A percentile compares a stretch with the other conserved stretches of the same genome.
Evolutionary conservation across 2,329 filamentous ascomycete genomes (phyloP).

Genomic region (Alternaria atra): DNA sequence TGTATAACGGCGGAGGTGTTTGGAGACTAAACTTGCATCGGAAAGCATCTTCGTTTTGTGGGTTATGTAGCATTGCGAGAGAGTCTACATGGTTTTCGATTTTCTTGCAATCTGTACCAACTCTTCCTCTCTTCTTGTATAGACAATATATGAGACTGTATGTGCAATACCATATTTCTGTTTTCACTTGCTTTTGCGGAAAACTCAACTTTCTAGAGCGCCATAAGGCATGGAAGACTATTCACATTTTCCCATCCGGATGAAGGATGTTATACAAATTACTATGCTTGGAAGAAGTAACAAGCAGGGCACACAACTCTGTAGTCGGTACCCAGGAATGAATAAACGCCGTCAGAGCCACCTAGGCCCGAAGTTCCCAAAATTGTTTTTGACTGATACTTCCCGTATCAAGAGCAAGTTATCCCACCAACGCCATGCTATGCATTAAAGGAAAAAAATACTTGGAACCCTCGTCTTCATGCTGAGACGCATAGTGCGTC

Average conservation of each 20-base stretch:
- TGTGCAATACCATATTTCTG: neutral
- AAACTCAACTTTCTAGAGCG: no score
- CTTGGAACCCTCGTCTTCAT: neutral
- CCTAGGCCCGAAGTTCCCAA: neutral
- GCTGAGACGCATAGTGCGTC: neutral
- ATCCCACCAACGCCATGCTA: conserved; percentile 5
- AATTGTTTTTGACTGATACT: neutral
- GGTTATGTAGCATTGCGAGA: conserved; percentile 2
- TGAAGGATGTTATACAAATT: conserved; percentile 1
- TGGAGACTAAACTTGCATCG: conserved; percentile 1
- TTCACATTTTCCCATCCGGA: neutral
- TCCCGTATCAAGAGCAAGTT: neutral
- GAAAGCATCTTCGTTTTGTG: neutral
- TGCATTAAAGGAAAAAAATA: conserved; percentile 6
- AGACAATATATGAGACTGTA: conserved; percentile 1
- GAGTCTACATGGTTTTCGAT: conserved; percentile 1
- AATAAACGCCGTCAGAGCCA: conserved; percentile 2
- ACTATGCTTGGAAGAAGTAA: neutral
- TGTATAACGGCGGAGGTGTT: conserved; percentile 8
- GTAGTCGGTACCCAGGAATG: neutral
- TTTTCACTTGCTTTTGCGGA: neutral
- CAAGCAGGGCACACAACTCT: neutral
- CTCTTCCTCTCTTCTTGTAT: conserved; percentile 1
- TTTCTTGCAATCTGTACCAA: conserved; percentile 3
- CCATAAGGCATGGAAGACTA: neutral